Evolutionary conservation across 108 stramenopile species (phyloP).

Genomic region (Skeletonema menzelii): DNA sequence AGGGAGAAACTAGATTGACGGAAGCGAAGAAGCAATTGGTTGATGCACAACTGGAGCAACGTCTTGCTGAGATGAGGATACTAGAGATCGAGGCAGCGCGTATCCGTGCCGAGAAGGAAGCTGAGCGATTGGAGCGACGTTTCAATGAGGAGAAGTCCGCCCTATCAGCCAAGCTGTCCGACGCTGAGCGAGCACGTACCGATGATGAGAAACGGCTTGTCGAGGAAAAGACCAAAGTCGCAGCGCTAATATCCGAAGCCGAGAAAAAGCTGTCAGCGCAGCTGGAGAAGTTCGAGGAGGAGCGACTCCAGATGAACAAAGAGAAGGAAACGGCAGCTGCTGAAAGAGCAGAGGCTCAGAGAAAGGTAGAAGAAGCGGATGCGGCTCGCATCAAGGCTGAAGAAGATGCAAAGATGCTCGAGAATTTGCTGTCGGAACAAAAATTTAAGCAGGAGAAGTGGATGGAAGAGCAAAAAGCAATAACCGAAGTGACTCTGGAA

Average conservation of each 20-base stretch:
- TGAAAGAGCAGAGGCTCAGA: not conserved
- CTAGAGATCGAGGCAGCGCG: not conserved
- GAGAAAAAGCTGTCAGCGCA: not conserved
- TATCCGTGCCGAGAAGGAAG: not conserved
- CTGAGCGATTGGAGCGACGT: not conserved
- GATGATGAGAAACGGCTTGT: conserved; percentile 1
- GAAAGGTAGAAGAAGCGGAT: not conserved
- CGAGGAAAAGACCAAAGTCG: not conserved
- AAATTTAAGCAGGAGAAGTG: not conserved
- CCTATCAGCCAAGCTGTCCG: not conserved
- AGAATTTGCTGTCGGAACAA: not conserved
- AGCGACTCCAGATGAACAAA: not conserved
- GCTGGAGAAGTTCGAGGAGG: conserved; percentile 3
- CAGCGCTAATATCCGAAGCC: not conserved
- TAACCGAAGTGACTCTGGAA: not conserved
- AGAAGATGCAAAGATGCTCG: not conserved
- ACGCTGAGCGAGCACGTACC: not conserved
- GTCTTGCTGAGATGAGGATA: conserved; percentile 4
- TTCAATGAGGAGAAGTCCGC: not conserved
- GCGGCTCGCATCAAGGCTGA: not conserved
- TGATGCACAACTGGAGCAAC: conserved; percentile 4
- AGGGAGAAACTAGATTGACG: not conserved
- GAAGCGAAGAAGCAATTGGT: not conserved
- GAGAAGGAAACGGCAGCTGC: conserved; percentile 4
- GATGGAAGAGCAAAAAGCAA: not conserved